phyloP scores from a whole-genome alignment of 1,284 basidiomycete species.

The Fomitopsis pinicola region DNA sequence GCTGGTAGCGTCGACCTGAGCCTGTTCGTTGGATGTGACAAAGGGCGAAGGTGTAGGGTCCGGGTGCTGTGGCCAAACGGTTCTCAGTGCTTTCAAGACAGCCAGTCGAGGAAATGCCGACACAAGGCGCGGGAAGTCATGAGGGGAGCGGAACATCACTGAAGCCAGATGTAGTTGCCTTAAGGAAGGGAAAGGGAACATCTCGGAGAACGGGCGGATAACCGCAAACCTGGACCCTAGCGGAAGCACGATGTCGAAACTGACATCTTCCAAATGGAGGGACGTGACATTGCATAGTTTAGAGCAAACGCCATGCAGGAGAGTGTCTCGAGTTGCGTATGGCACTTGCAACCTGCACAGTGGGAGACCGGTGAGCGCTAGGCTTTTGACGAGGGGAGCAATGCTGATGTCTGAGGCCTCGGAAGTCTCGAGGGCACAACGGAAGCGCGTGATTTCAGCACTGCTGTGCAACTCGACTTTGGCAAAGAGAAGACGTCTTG shows the following conservation, averaged over 20 bases:
- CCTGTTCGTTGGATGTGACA: background rate
- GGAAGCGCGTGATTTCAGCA: background rate
- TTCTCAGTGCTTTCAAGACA: background rate
- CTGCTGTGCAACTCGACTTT: background rate
- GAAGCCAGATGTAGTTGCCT: background rate
- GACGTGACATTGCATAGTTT: background rate
- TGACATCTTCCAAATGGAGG: background rate
- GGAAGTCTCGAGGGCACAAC: background rate
- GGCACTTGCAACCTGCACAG: background rate
- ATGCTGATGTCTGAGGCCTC: background rate
- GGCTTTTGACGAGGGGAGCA: background rate
- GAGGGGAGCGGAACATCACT: background rate
- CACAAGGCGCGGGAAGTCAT: background rate
- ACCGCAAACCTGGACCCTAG: background rate
- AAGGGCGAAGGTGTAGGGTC: background rate
- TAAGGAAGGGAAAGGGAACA: background rate
- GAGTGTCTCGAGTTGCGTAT: background rate
- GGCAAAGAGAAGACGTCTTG: too few species aligned
- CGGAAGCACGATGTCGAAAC: background rate
- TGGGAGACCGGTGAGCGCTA: background rate
- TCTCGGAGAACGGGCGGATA: background rate
- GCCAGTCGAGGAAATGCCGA: background rate
- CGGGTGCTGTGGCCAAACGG: background rate
- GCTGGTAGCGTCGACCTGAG: background rate
- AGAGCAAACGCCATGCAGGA: background rate